phyloP scores from a whole-genome alignment of 495 filamentous ascomycete species.

The Trichoderma asperelloides region DNA sequence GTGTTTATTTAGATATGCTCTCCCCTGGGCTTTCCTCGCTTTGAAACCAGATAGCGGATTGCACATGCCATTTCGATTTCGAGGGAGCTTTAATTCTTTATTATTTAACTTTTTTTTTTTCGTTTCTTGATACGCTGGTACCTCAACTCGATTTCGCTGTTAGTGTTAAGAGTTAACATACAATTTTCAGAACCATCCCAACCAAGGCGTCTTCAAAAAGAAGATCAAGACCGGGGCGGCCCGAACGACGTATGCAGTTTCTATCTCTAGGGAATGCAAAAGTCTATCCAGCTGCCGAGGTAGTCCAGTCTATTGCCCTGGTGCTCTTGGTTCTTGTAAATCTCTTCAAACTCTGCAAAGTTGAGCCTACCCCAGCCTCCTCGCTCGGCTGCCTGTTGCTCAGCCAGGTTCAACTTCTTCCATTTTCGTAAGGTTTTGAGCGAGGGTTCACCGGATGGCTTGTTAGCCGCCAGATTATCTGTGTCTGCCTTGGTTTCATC shows the following conservation, averaged over 20 bases:
- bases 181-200: no score
- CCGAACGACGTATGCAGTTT: background rate
- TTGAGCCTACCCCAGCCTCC: constrained; percentile 64
- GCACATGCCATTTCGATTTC: background rate
- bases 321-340: constrained; percentile 56
- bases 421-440: constrained; percentile 35
- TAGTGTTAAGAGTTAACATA: background rate
- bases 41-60: no score
- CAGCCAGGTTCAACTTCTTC: constrained; percentile 51
- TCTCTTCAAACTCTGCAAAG: constrained; percentile 62
- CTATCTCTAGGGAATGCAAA: constrained; percentile 47
- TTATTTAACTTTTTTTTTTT: background rate
- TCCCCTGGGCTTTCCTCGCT: no score
- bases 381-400: constrained; percentile 55
- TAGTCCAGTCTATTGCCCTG: constrained; percentile 54
- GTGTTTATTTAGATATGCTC: no score
- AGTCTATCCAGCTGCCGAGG: constrained; percentile 78
- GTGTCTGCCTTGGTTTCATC: constrained; percentile 13
- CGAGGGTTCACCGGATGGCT: constrained; percentile 19
- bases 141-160: background rate
- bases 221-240: no score
- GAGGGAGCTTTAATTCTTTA: background rate
- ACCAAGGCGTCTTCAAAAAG: no score
- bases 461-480: constrained; percentile 21
- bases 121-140: background rate